These are phyloP conservation scores for Lentinula aciculospora DNA, from an alignment of 768 basidiomycete species.

Conservation along the genomic window DNA sequence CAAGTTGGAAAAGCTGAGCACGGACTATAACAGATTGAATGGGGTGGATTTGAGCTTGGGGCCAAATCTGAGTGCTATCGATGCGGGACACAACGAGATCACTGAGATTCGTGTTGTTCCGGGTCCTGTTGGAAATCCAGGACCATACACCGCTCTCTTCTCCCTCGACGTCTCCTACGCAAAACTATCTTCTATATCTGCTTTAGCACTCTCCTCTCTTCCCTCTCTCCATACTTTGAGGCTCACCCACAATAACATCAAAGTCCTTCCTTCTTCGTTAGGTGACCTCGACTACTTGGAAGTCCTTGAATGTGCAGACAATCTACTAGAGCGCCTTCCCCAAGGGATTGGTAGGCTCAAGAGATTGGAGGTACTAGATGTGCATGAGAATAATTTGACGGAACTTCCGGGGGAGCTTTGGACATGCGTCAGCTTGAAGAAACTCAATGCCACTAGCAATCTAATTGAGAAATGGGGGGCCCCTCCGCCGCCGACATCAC, in stretches of 20 bases:
- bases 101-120: conserved; percentile 65
- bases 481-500: conserved; percentile 9
- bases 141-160: conserved; percentile 53
- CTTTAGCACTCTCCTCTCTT: conserved; percentile 66
- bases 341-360: conserved; percentile 68
- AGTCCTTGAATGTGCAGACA: conserved; percentile 84
- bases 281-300: conserved; percentile 69
- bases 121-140: conserved; percentile 31
- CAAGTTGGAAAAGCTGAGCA: conserved; percentile 56
- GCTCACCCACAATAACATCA: conserved; percentile 85
- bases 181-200: conserved; percentile 81
- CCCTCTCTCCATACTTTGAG: conserved; percentile 64
- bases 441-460: conserved; percentile 88
- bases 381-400: conserved; percentile 85
- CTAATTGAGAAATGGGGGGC: conserved; percentile 61
- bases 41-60: conserved; percentile 77
- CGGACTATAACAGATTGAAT: conserved; percentile 81
- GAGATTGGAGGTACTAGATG: conserved; percentile 72
- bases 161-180: conserved; percentile 82
- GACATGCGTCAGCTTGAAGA: conserved; percentile 68
- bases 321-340: conserved; percentile 75
- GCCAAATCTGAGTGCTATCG: conserved; percentile 55
- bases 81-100: conserved; percentile 86
- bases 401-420: conserved; percentile 75
- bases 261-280: conserved; percentile 76